A percentile compares a stretch with the other conserved stretches of the same genome.
Evolutionary conservation across 2,329 filamentous ascomycete species (phyloP).

Genomic region (Sporothrix luriei): DNA sequence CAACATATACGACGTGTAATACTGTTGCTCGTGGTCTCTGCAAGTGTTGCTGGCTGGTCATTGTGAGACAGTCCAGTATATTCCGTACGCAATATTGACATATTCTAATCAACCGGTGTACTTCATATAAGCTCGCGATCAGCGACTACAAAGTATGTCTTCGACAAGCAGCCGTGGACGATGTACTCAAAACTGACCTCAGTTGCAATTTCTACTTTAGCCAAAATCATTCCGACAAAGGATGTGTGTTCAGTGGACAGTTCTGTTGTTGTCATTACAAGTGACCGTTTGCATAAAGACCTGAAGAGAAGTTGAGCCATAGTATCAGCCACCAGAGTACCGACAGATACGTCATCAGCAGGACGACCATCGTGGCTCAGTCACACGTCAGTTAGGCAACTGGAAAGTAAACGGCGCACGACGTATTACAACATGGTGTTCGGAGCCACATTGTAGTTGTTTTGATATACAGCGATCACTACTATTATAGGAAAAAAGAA

Average conservation of each 20-base stretch:
- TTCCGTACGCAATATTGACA: too few species aligned
- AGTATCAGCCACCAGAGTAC: background rate
- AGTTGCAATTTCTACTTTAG: background rate
- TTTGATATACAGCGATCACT: background rate
- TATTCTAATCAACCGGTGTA: too few species aligned
- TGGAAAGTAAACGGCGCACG: too few species aligned
- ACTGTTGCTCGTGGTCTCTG: too few species aligned
- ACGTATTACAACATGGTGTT: background rate
- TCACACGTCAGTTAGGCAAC: background rate
- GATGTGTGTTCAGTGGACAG: background rate
- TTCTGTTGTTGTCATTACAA: too few species aligned
- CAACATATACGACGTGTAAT: too few species aligned
- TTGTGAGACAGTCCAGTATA: background rate
- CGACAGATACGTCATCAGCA: conserved; percentile 2
- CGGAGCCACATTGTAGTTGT: background rate
- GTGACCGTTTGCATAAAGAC: background rate
- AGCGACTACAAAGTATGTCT: too few species aligned
- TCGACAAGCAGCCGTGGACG: background rate
- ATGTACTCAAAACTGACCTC: background rate
- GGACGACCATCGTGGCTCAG: background rate
- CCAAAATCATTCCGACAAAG: background rate
- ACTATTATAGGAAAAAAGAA: background rate
- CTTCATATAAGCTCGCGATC: too few species aligned
- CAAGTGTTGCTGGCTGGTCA: background rate
- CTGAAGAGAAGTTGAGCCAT: background rate